Percentiles rank a stretch among this genome's conserved stretches.
Conservation (phyloP, 208 protist genomes). For the Novymonas esmeraldas region DNA sequence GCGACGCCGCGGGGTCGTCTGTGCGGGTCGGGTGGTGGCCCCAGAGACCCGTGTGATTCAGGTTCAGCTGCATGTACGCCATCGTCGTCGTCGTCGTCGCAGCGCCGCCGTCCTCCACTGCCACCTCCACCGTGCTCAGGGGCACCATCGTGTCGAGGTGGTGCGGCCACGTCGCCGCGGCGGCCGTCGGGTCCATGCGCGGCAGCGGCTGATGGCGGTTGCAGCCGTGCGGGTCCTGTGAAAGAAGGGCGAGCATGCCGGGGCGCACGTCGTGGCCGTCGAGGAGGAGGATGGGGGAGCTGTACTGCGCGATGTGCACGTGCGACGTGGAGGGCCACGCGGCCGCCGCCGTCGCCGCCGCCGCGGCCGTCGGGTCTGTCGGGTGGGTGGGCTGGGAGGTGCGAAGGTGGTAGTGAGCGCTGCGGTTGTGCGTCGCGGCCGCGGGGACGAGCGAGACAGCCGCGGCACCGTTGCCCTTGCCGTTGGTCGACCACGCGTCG, state of each 20-base stretch:
- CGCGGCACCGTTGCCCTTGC: background rate
- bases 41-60: conserved; percentile 80
- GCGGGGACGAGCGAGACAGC: conserved; percentile 26
- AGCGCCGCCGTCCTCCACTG: conserved; percentile 5
- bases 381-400: conserved; percentile 9
- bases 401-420: conserved; percentile 26
- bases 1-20: conserved; percentile 11
- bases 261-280: conserved; percentile 47
- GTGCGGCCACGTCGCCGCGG: conserved; percentile 14
- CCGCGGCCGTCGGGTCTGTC: background rate
- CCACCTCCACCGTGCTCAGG: conserved; percentile 44
- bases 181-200: conserved; percentile 15
- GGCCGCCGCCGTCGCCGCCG: background rate
- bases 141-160: conserved; percentile 66
- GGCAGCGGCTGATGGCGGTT: conserved; percentile 37
- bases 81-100: conserved; percentile 14
- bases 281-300: conserved; percentile 59
- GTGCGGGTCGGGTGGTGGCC: conserved; percentile 36
- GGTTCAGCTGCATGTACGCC: conserved; percentile 61
- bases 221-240: conserved; percentile 34
- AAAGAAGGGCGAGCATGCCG: conserved; percentile 69
- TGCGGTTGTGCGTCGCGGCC: conserved; percentile 28
- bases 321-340: conserved; percentile 10
- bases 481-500: background rate
- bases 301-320: conserved; percentile 58